Conservation (phyloP, 257 asterid genomes). For the Nicotiana obtusifolia region DNA sequence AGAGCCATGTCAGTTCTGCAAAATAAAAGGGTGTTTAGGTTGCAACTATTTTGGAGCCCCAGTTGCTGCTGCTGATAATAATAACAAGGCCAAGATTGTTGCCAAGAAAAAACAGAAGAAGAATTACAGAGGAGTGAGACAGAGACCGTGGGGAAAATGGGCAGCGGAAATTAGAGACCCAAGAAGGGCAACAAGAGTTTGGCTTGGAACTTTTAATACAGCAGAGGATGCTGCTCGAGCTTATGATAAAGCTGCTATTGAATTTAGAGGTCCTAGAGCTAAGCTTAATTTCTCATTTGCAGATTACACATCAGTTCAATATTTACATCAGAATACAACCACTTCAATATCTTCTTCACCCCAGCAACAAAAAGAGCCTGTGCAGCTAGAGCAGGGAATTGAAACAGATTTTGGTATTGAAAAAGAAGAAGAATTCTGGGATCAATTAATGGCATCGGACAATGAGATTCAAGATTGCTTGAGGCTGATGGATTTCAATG, state of each 20-base stretch:
- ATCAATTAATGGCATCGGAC: constrained; percentile 16
- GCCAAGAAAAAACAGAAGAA: constrained; percentile 41
- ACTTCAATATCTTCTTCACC: not conserved
- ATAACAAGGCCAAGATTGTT: not conserved
- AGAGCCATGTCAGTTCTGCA: constrained; percentile 50
- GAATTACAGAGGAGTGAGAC: constrained; percentile 81
- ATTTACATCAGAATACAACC: not conserved
- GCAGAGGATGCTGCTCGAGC: constrained; percentile 67
- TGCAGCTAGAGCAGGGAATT: not conserved
- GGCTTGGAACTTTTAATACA: constrained; percentile 44
- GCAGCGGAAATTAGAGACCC: constrained; percentile 91
- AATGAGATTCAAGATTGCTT: constrained; percentile 43
- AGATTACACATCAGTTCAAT: constrained; percentile 34
- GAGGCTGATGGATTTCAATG: constrained; percentile 46
- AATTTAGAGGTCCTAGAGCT: constrained; percentile 80
- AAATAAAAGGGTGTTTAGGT: constrained; percentile 61
- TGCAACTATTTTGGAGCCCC: constrained; percentile 46
- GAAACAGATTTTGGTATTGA: constrained; percentile 18
- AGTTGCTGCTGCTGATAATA: not conserved
- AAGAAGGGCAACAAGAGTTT: constrained; percentile 63
- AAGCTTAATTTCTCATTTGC: constrained; percentile 67
- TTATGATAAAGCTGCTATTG: constrained; percentile 71
- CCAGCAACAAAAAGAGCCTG: not conserved
- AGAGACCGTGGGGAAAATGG: constrained; percentile 97
- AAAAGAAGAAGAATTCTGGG: not conserved